Conservation (phyloP, 2,329 filamentous ascomycete species). For the Colletotrichum musae region DNA sequence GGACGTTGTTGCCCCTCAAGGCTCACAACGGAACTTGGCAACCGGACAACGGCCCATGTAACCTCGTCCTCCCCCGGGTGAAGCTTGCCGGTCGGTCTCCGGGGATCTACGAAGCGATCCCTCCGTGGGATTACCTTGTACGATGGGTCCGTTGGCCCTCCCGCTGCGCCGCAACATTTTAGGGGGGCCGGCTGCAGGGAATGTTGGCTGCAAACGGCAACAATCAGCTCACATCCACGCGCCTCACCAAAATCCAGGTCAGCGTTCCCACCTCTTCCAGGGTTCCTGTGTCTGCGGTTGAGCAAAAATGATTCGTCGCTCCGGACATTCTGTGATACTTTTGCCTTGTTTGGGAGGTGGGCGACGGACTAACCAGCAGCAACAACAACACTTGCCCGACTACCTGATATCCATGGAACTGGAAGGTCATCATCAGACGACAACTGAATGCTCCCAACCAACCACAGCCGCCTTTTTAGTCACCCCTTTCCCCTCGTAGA, state of each 20-base stretch:
- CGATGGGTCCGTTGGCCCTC: neutral
- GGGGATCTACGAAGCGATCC: neutral
- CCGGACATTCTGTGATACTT: too few relatives aligned
- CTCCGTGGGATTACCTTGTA: neutral
- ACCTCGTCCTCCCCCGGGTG: too few relatives aligned
- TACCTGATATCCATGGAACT: neutral
- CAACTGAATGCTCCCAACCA: neutral
- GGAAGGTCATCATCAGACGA: neutral
- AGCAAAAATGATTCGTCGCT: too few relatives aligned
- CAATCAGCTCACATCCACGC: neutral
- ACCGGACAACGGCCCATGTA: neutral
- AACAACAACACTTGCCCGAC: neutral
- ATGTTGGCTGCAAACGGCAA: neutral
- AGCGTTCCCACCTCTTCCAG: too few relatives aligned
- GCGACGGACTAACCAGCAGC: neutral
- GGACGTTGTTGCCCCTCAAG: too few relatives aligned
- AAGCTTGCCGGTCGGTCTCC: neutral
- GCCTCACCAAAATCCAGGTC: too few relatives aligned
- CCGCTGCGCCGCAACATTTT: too few relatives aligned
- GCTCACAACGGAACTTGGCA: neutral
- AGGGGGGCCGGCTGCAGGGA: neutral
- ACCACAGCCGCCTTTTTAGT: neutral
- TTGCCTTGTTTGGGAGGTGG: too few relatives aligned
- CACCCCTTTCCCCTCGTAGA: neutral
- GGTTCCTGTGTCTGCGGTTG: too few relatives aligned